Evolutionary conservation across 139 green algal genomes (phyloP).

Genomic region (Tetraselmis chui): DNA sequence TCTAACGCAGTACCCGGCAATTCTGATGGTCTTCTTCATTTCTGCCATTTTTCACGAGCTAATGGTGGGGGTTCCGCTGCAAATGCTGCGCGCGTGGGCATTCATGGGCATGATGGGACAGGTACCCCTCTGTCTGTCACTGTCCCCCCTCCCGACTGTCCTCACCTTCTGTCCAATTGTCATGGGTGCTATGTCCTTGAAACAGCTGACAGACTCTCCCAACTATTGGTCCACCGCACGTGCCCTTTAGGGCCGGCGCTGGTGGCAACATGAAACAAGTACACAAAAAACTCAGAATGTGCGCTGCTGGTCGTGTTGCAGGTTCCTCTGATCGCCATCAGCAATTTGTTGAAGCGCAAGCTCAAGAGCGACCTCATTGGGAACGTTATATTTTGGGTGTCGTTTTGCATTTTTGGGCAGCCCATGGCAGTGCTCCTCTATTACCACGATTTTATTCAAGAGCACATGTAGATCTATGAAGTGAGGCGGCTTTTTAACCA

Average conservation of each 20-base stretch:
- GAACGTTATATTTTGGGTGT: constrained; percentile 85
- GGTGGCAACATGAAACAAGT: no score
- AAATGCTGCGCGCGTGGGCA: constrained; percentile 70
- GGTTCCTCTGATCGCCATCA: constrained; percentile 66
- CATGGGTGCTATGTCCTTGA: no score
- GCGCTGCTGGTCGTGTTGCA: constrained; percentile 17
- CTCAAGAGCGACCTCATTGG: constrained; percentile 44
- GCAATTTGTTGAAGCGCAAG: constrained; percentile 44
- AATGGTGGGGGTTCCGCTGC: constrained; percentile 77
- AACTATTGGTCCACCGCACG: no score
- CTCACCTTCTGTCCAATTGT: no score
- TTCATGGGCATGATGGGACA: constrained; percentile 79
- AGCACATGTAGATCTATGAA: no score
- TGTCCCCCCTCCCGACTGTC: no score
- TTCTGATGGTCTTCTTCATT: constrained; percentile 71
- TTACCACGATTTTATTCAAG: constrained; percentile 64
- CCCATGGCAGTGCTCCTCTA: constrained; percentile 78
- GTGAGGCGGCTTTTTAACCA: no score
- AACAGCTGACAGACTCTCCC: no score
- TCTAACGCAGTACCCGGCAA: constrained; percentile 23
- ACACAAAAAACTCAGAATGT: neutral
- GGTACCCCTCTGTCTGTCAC: constrained; percentile 13
- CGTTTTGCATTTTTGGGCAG: constrained; percentile 89
- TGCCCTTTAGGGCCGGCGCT: no score
- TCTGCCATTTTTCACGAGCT: constrained; percentile 79